Base-by-base conservation (phyloP, 2,329 filamentous ascomycete genomes). In the Samsoniella hepiali region DNA sequence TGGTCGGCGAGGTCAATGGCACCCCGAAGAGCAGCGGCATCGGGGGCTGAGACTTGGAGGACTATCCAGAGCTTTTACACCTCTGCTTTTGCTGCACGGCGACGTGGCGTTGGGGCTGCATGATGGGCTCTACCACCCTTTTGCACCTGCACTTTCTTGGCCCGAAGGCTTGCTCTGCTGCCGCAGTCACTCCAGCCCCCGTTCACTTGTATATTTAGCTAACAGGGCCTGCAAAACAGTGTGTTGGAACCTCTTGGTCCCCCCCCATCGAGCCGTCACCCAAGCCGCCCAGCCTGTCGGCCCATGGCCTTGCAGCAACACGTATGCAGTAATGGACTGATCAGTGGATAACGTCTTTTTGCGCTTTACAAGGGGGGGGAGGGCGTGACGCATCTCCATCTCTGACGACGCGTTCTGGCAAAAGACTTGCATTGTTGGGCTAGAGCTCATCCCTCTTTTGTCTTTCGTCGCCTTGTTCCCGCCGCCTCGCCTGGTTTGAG, bases 381-480 rank as follows among this genome's bases (percentile, higher is more conserved):
- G 50, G 32, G 29, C 34, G 50, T 32, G 50, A 22, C 34, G 29
- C 53, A 42, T 40, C 38, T 29, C n/a, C 22, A 10, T 15, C 50
- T 22, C 22, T 22, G 22, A 27, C 13, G 10, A 27, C 13, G 50
- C 50, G 50, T 54, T 27, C 15, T 32, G 8, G 9, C 32, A 27
- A 54, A 10, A 45, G 42, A 45, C 42, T 22, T 45, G 42, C 42
- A 22, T 45, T 7, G 9, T 45, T 7, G 9, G 22, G 42, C 50
- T 51, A 17, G 6, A 32, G 5, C 27, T 27, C 29, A 5, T 51
- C 27, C 29, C 38, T 40, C 38, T 31, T 53, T 53, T 53, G 50
- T 53, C 22, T 34, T 58, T 45, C 40, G 36, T 45, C 55, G n/a
- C 42, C 17, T 11, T 58, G 55, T 47, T 45, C 55, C 55, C 47